Conservation (phyloP, 2,329 filamentous ascomycete species). For the Fusarium continuum region DNA sequence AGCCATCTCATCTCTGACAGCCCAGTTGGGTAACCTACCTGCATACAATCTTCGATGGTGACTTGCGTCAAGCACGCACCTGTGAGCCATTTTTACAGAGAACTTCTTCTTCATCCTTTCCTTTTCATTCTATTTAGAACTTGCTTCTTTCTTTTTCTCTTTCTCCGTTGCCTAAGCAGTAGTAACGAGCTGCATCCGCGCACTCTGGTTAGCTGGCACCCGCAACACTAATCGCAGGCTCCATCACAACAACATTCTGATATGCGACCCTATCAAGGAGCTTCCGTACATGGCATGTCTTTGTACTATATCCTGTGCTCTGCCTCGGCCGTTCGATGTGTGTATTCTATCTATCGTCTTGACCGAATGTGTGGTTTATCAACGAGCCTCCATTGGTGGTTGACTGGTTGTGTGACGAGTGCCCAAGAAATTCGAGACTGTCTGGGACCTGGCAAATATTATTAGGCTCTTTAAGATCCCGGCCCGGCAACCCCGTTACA, state of each 20-base stretch:
- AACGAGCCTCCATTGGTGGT: constrained; percentile 25
- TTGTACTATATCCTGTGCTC: not conserved
- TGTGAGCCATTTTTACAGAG: constrained; percentile 38
- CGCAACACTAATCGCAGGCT: not conserved
- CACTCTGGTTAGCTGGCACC: not conserved
- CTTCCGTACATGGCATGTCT: not conserved
- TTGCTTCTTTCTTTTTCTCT: constrained; percentile 7
- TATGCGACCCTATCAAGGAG: constrained; percentile 27
- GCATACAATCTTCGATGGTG: constrained; percentile 31
- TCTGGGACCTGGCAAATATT: constrained; percentile 3
- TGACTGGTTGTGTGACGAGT: constrained; percentile 2
- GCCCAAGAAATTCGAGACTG: constrained; percentile 26
- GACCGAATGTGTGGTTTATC: constrained; percentile 22
- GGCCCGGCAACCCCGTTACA: constrained; percentile 34
- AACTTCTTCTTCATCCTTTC: not conserved
- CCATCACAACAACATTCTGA: not conserved
- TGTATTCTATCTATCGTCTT: not conserved
- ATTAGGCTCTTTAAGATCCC: constrained; percentile 11
- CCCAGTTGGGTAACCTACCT: constrained; percentile 4
- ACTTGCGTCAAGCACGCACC: constrained; percentile 30
- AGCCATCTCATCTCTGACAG: constrained; percentile 1
- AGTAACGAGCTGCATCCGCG: not conserved
- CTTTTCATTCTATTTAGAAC: not conserved
- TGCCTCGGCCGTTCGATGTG: not conserved
- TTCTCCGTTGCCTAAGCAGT: constrained; percentile 15